Base-by-base conservation (phyloP, 768 basidiomycete species). In the Macrolepiota fuliginosa region DNA sequence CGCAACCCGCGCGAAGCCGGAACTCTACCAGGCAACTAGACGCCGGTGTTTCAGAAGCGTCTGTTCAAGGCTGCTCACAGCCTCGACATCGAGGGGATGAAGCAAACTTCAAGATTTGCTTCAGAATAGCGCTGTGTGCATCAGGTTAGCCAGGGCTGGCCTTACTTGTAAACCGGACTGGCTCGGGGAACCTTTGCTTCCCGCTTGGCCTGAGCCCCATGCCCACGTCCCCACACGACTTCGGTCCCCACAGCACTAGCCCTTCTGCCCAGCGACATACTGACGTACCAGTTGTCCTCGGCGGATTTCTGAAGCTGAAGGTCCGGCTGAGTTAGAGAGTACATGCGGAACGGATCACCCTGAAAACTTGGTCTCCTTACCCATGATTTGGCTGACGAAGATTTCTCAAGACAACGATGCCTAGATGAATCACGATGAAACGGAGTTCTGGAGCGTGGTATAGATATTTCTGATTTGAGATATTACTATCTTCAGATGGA, bases 301-400 rank as follows among this genome's bases (percentile, higher is more conserved):
- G 47, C 29, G 19, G 19, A 19, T 51, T 19, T 61, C 22, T 40
- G 40, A 12, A 54, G 32, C 27, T 51, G 57, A 61, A 54, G 59
- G 29, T 54, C 52, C 51, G 40, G 42, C 52, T 54, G 25, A 24
- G 24, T 19, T 25, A 42, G 25, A 32, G 27, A n/a, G 17, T n/a
- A 24, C 22, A 32, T 32, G 60, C 60, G 54, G 60, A 49, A 55
- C 54, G 60, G 60, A 55, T 55, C 54, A 61, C 54, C 53, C 19
- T 45, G 10, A 15, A n/a, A 45, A 6, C 22, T 25, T 13, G 36
- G 29, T 32, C 13, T 49, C 4, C 51, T 13, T 51, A n/a, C 39
- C 37, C 49, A 22, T 17, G 6, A 13, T 35, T 46, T 46, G 40
- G 50, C 49, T 45, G 25, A 57, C 27, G 62, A 60, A 45, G 2